phyloP scores from a whole-genome alignment of 2,329 filamentous ascomycete genomes.

The Neonectria sp. region DNA sequence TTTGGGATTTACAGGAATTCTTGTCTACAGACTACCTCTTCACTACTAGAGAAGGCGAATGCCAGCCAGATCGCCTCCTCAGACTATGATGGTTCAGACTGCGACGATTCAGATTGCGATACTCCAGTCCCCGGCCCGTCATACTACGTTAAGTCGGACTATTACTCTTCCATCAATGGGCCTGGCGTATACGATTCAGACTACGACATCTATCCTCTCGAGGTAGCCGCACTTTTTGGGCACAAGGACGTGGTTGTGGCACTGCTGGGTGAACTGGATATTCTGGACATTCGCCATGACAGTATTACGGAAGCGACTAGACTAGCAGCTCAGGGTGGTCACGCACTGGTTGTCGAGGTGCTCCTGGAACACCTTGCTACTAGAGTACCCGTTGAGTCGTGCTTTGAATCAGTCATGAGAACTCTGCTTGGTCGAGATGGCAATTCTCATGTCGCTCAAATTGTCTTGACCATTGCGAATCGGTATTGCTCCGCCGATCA shows the following conservation, averaged over 20 bases:
- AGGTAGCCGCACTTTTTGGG: not conserved
- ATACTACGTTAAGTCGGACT: too few relatives aligned
- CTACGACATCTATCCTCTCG: not conserved
- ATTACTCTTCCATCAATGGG: too few relatives aligned
- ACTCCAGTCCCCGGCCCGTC: too few relatives aligned
- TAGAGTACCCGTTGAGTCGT: not conserved
- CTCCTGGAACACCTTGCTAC: not conserved
- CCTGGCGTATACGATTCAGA: too few relatives aligned
- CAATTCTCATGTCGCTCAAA: not conserved
- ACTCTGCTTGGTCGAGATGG: too few relatives aligned
- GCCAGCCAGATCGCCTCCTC: too few relatives aligned
- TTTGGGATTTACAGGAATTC: not conserved
- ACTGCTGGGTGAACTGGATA: not conserved
- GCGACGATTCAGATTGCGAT: too few relatives aligned
- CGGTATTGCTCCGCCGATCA: slow-evolving; percentile 1
- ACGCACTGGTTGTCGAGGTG: not conserved
- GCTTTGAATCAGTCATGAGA: not conserved
- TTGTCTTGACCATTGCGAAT: not conserved
- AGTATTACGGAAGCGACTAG: not conserved
- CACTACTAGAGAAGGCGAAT: too few relatives aligned
- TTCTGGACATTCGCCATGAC: not conserved
- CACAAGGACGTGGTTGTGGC: not conserved
- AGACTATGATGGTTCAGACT: too few relatives aligned
- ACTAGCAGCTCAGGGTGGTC: not conserved
- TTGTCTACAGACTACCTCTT: not conserved